These are phyloP conservation scores for Teratosphaeria destructans DNA, from an alignment of 2,329 filamentous ascomycete genomes.

Conservation along the genomic window DNA sequence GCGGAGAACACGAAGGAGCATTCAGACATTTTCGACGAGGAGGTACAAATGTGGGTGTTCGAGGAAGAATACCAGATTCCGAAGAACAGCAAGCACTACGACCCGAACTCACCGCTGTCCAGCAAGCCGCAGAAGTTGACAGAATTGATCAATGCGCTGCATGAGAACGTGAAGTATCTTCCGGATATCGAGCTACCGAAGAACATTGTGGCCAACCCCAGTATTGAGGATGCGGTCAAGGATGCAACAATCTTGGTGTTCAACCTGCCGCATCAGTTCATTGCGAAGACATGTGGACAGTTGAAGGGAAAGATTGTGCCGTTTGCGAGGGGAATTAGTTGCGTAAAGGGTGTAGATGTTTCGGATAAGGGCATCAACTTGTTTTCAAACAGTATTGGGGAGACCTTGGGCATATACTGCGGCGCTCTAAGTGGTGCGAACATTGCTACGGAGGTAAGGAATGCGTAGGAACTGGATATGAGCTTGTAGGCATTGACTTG, in stretches of 20 bases:
- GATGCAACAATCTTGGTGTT: constrained; percentile 86
- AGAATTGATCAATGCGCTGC: constrained; percentile 74
- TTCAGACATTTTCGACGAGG: constrained; percentile 69
- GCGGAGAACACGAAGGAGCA: constrained; percentile 80
- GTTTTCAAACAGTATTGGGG: constrained; percentile 90
- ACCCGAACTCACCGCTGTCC: constrained; percentile 34
- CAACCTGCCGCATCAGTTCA: constrained; percentile 95
- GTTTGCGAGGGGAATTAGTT: constrained; percentile 86
- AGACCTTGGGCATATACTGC: constrained; percentile 87
- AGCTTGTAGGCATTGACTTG: background rate
- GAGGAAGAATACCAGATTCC: constrained; percentile 78
- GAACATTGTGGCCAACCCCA: constrained; percentile 78
- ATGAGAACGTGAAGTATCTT: constrained; percentile 98
- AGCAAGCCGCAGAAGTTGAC: constrained; percentile 73
- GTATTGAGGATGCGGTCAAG: constrained; percentile 67
- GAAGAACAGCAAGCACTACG: constrained; percentile 62
- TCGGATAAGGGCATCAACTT: constrained; percentile 74
- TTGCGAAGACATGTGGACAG: constrained; percentile 72
- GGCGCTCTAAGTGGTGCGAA: constrained; percentile 93
- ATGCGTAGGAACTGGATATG: background rate
- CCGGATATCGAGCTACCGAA: constrained; percentile 72
- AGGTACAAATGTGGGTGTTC: constrained; percentile 98
- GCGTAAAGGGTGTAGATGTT: constrained; percentile 96
- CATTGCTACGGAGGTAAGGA: constrained; percentile 70
- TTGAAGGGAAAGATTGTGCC: constrained; percentile 82